Percentiles rank a stretch among this genome's conserved stretches.
phyloP scores from a whole-genome alignment of 805 yeast species.

The Pichia gijzeniarum region DNA sequence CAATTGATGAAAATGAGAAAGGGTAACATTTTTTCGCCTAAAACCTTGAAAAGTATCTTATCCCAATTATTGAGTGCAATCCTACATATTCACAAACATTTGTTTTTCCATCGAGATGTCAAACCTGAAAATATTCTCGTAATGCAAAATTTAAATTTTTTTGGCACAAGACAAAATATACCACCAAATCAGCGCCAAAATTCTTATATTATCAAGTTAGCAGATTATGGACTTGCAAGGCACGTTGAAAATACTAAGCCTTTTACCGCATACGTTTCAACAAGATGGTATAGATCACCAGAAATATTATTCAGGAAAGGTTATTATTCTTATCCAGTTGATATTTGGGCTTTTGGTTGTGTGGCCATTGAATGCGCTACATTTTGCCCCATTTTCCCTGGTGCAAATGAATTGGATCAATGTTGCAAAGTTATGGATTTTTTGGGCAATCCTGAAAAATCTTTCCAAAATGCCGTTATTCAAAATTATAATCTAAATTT shows the following conservation, averaged over 20 bases:
- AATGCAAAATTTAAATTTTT: constrained; percentile 49
- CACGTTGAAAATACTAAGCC: constrained; percentile 45
- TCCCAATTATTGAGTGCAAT: constrained; percentile 72
- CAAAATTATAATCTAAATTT: not conserved
- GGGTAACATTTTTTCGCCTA: constrained; percentile 44
- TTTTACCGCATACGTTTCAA: constrained; percentile 72
- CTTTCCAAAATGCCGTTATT: constrained; percentile 1
- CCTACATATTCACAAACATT: constrained; percentile 67
- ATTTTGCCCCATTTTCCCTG: constrained; percentile 78
- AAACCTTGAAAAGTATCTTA: constrained; percentile 58
- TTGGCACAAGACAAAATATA: constrained; percentile 34
- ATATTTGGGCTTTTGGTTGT: constrained; percentile 83
- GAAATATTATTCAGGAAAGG: constrained; percentile 65
- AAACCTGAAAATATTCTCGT: constrained; percentile 91
- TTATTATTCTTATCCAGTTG: constrained; percentile 61
- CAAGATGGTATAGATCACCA: constrained; percentile 84
- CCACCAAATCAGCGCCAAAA: constrained; percentile 37
- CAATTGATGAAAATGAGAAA: constrained; percentile 67
- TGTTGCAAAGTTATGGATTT: constrained; percentile 57
- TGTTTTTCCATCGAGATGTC: constrained; percentile 80
- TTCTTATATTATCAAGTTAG: constrained; percentile 60
- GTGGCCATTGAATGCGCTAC: constrained; percentile 70
- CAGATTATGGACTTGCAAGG: constrained; percentile 77
- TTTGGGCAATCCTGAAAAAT: constrained; percentile 64
- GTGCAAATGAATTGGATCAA: constrained; percentile 74